A percentile compares a stretch with the other conserved stretches of the same genome.
These are phyloP conservation scores for Psilocybe azurescens DNA, from an alignment of 768 basidiomycete genomes.

Conservation along the genomic window DNA sequence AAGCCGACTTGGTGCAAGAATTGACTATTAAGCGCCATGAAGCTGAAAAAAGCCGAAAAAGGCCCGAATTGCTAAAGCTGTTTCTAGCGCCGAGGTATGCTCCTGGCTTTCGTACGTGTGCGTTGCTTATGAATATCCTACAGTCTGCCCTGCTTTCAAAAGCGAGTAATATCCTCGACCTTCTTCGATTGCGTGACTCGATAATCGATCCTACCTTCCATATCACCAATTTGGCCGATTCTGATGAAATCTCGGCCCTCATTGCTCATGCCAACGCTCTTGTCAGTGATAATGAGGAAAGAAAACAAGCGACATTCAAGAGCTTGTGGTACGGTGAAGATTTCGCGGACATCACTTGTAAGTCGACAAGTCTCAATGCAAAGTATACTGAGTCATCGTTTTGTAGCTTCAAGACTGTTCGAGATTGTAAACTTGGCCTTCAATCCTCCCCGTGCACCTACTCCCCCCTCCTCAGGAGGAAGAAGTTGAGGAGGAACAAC, in stretches of 20 bases:
- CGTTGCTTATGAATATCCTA: slow-evolving; percentile 2
- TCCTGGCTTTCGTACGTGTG: not conserved
- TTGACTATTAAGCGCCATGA: slow-evolving; percentile 58
- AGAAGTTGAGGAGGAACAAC: slow-evolving; percentile 33
- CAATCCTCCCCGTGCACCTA: slow-evolving; percentile 50
- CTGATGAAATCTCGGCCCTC: slow-evolving; percentile 60
- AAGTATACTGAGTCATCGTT: not conserved
- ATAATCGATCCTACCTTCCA: slow-evolving; percentile 51
- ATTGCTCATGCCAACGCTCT: slow-evolving; percentile 58
- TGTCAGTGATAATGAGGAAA: slow-evolving; percentile 56
- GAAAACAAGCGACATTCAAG: slow-evolving; percentile 54
- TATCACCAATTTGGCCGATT: slow-evolving; percentile 45
- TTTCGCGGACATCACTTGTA: slow-evolving; percentile 69
- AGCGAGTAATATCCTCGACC: slow-evolving; percentile 56
- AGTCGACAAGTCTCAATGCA: slow-evolving; percentile 21
- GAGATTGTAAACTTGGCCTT: slow-evolving; percentile 61
- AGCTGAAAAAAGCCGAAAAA: slow-evolving; percentile 60
- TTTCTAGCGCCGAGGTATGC: slow-evolving; percentile 63
- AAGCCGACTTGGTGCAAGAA: slow-evolving; percentile 66
- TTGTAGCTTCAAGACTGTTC: slow-evolving; percentile 61
- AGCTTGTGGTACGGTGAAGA: slow-evolving; percentile 66
- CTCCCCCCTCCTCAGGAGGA: slow-evolving; percentile 33
- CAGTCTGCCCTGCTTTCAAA: slow-evolving; percentile 51
- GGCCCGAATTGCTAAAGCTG: slow-evolving; percentile 56
- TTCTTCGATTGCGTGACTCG: slow-evolving; percentile 62